Evolutionary conservation across 2,329 filamentous ascomycete genomes (phyloP).

Genomic region (Talaromyces rugulosus): DNA sequence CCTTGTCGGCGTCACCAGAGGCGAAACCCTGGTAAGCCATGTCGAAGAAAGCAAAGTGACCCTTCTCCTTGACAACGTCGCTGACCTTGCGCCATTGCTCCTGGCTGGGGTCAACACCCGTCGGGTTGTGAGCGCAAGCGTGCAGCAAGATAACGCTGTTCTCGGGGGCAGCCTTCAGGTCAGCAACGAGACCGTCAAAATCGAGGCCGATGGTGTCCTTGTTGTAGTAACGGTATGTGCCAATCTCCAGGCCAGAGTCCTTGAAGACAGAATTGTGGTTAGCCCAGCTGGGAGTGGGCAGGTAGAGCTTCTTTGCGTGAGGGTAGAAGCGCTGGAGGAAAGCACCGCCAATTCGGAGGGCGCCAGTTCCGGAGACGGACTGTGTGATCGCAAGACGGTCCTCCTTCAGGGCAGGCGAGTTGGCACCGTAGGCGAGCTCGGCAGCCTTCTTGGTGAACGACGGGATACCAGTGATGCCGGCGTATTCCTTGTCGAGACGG

Average conservation of each 20-base stretch:
- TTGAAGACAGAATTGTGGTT: conserved; percentile 97
- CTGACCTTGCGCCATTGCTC: conserved; percentile 93
- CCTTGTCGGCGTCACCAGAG: conserved; percentile 83
- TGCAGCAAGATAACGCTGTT: conserved; percentile 90
- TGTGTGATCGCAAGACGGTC: conserved; percentile 86
- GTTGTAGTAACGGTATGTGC: conserved; percentile 98
- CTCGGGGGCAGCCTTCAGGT: conserved; percentile 83
- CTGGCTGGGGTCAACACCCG: conserved; percentile 86
- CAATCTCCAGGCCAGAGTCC: conserved; percentile 84
- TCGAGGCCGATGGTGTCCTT: conserved; percentile 97
- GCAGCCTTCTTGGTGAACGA: conserved; percentile 91
- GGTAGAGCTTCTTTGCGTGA: conserved; percentile 90
- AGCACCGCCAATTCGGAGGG: conserved; percentile 86
- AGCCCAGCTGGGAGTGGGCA: conserved; percentile 93
- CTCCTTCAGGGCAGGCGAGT: conserved; percentile 69
- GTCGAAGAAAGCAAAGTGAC: conserved; percentile 95
- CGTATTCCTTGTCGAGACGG: conserved; percentile 92
- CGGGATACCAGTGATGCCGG: conserved; percentile 92
- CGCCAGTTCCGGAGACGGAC: conserved; percentile 96
- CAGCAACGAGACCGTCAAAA: conserved; percentile 87
- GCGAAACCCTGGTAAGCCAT: conserved; percentile 99
- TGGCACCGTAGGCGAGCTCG: conserved; percentile 80
- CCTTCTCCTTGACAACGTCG: conserved; percentile 75
- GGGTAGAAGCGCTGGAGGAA: conserved; percentile 93
- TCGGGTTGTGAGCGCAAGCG: conserved; percentile 97